Evolutionary conservation across 768 basidiomycete genomes (phyloP).

Genomic region (Leccinellum albellum): DNA sequence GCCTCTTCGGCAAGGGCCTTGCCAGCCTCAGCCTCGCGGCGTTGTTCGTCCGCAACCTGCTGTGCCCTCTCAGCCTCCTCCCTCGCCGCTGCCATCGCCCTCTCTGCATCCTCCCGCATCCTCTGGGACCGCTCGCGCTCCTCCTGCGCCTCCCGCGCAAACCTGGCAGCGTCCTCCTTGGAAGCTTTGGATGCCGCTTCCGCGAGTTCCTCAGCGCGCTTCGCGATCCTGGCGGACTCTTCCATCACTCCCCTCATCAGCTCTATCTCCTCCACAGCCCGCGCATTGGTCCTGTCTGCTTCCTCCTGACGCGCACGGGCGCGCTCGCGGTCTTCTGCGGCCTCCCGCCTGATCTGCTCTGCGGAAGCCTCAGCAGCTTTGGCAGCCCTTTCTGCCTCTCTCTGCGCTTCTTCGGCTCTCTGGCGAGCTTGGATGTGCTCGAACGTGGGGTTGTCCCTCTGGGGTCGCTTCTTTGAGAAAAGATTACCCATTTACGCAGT

Average conservation of each 20-base stretch:
- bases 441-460: conserved; percentile 8
- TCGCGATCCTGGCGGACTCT: not conserved
- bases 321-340: conserved; percentile 9
- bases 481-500: conserved; percentile 6
- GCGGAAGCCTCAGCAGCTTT: conserved; percentile 1
- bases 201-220: conserved; percentile 8
- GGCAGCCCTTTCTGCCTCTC: conserved; percentile 5
- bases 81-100: conserved; percentile 7
- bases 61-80: conserved; percentile 12
- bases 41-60: conserved; percentile 18
- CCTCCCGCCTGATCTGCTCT: not conserved
- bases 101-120: conserved; percentile 17
- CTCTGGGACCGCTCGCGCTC: conserved; percentile 12
- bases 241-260: conserved; percentile 14
- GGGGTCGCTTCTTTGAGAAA: conserved; percentile 6
- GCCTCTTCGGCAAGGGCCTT: conserved; percentile 16
- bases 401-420: conserved; percentile 7
- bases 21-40: conserved; percentile 11
- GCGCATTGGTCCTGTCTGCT: conserved; percentile 2
- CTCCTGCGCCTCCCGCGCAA: conserved; percentile 10
- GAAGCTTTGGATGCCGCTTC: conserved; percentile 4
- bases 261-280: conserved; percentile 2
- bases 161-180: conserved; percentile 16
- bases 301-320: conserved; percentile 7
- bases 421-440: conserved; percentile 11